Evolutionary conservation across 306 rosid species (phyloP).

Genomic region (Cucumis melo): DNA sequence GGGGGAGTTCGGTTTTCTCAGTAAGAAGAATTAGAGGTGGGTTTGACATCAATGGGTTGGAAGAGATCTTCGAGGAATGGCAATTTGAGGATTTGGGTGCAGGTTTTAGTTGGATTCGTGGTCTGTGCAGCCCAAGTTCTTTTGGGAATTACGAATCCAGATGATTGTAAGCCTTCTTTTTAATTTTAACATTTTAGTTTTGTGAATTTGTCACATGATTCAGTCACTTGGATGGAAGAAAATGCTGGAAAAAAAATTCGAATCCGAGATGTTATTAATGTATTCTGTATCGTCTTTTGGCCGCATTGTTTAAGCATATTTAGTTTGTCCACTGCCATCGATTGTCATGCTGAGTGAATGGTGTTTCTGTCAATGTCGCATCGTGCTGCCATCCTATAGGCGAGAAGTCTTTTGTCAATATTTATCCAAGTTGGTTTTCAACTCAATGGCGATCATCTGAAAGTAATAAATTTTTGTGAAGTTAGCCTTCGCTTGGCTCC

Average conservation of each 20-base stretch:
- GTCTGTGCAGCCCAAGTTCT: constrained; percentile 38
- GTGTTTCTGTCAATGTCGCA: neutral
- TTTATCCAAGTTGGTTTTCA: neutral
- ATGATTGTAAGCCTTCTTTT: constrained; percentile 43
- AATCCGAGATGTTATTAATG: neutral
- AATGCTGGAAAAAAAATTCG: constrained; percentile 3
- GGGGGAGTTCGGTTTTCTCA: constrained; percentile 16
- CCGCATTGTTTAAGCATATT: neutral
- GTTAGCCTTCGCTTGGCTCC: neutral
- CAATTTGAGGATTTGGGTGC: constrained; percentile 30
- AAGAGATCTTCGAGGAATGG: constrained; percentile 37
- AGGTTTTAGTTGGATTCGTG: constrained; percentile 32
- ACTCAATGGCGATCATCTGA: neutral
- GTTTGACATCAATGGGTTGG: constrained; percentile 38
- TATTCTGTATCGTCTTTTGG: neutral
- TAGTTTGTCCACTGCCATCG: neutral
- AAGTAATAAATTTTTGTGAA: neutral
- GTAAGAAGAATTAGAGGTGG: constrained; percentile 18
- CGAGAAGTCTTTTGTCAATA: neutral
- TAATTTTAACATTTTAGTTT: neutral
- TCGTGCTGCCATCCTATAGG: neutral
- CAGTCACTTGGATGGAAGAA: constrained; percentile 13
- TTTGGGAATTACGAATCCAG: constrained; percentile 49
- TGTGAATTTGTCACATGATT: neutral
- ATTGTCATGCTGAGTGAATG: neutral